Evolutionary conservation across 1,139 yeast species (phyloP).

Genomic region (Pichia sp.): DNA sequence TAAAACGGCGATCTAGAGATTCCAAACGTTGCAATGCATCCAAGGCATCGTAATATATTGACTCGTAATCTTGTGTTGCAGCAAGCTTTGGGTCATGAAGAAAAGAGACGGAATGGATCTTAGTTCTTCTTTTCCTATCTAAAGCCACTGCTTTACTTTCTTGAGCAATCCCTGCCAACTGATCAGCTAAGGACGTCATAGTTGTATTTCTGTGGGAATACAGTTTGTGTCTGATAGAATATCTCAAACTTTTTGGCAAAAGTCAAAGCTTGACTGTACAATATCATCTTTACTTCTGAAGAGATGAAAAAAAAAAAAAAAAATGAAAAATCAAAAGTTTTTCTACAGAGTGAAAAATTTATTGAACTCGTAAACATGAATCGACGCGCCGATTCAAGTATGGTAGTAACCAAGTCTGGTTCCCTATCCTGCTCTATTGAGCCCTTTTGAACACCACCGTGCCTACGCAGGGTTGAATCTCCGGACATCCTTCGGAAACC

Average conservation of each 20-base stretch:
- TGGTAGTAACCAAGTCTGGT: too few relatives aligned
- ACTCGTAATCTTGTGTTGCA: conserved; percentile 87
- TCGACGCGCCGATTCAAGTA: conserved; percentile 1
- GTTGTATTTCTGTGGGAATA: background rate
- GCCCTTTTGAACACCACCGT: conserved; percentile 22
- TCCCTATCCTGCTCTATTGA: too few relatives aligned
- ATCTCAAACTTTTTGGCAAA: background rate
- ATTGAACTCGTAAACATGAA: background rate
- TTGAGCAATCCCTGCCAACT: conserved; percentile 68
- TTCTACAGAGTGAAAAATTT: background rate
- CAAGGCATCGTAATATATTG: conserved; percentile 64
- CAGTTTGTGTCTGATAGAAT: background rate
- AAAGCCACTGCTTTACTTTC: conserved; percentile 70
- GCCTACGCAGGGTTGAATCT: conserved; percentile 22
- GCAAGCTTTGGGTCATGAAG: conserved; percentile 85
- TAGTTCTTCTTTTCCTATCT: conserved; percentile 82
- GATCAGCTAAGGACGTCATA: conserved; percentile 67
- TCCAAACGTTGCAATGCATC: conserved; percentile 77
- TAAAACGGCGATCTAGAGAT: conserved; percentile 66
- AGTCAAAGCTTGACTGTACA: background rate
- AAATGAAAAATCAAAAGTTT: background rate
- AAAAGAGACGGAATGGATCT: conserved; percentile 82
- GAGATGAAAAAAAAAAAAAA: too few relatives aligned
- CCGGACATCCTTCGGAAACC: conserved; percentile 17
- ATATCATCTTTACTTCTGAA: too few relatives aligned